Conservation (phyloP, 345 rosid species). For the Gossypium australe region DNA sequence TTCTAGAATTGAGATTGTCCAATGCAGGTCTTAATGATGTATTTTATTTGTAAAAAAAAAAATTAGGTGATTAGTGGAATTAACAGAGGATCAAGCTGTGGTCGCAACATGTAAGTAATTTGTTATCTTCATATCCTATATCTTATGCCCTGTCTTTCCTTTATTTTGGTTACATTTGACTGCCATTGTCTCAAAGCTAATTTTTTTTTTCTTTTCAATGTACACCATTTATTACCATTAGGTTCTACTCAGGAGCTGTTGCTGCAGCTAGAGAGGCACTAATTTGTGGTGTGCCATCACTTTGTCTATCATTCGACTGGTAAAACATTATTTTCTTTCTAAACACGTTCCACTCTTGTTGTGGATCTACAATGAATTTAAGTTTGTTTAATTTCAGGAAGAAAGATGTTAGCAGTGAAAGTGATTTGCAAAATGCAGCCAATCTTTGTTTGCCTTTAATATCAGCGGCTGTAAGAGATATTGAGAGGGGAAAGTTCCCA, state of each 20-base stretch:
- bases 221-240: constrained; percentile 9
- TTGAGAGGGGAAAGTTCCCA: constrained; percentile 35
- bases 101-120: constrained; percentile 31
- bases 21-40: background rate
- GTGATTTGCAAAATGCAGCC: constrained; percentile 38
- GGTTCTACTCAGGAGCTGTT: constrained; percentile 41
- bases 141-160: background rate
- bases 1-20: background rate
- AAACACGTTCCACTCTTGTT: background rate
- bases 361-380: background rate
- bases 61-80: constrained; percentile 40
- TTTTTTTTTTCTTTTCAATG: background rate
- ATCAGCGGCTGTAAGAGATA: constrained; percentile 35
- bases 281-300: constrained; percentile 32
- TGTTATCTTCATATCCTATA: background rate
- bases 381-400: constrained; percentile 22
- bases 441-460: constrained; percentile 38
- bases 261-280: constrained; percentile 49
- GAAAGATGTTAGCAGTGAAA: constrained; percentile 33
- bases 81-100: constrained; percentile 32
- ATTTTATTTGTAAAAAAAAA: too few species aligned
- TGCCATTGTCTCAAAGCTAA: background rate
- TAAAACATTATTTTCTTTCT: background rate
- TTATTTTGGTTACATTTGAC: background rate
- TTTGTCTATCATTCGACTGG: constrained; percentile 39